These are phyloP conservation scores for Lentinula detonsa DNA, from an alignment of 768 basidiomycete genomes.

Conservation along the genomic window DNA sequence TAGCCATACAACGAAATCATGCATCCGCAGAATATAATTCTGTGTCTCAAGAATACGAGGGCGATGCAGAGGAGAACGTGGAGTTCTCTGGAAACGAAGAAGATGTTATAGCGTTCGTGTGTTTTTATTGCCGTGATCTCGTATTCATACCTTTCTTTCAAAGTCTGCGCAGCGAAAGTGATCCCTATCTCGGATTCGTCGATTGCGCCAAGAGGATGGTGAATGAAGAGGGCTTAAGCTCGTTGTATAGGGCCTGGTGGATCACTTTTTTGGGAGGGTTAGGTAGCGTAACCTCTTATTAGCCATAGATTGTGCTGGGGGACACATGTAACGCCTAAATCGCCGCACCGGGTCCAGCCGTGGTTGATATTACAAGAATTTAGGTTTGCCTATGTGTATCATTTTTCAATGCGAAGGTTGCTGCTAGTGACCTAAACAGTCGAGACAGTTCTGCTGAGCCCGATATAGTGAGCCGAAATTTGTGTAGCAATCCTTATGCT, in stretches of 20 bases:
- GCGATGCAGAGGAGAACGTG: slow-evolving; percentile 48
- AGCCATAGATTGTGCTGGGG: neutral
- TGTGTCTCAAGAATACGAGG: slow-evolving; percentile 66
- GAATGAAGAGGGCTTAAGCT: slow-evolving; percentile 70
- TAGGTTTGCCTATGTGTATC: no score
- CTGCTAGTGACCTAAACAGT: no score
- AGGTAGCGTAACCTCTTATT: slow-evolving; percentile 18
- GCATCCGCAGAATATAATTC: slow-evolving; percentile 70
- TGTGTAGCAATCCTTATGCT: no score
- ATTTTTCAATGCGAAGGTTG: no score
- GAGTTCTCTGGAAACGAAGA: slow-evolving; percentile 70
- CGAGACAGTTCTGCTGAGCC: no score
- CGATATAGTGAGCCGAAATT: no score
- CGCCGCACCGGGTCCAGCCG: no score
- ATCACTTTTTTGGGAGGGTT: slow-evolving; percentile 62
- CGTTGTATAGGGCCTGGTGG: slow-evolving; percentile 86
- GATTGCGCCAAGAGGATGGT: slow-evolving; percentile 75
- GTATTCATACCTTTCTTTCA: neutral
- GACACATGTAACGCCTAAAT: neutral
- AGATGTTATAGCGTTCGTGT: slow-evolving; percentile 75
- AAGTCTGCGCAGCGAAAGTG: slow-evolving; percentile 69
- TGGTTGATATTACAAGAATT: no score
- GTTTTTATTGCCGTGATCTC: neutral
- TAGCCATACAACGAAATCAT: slow-evolving; percentile 84
- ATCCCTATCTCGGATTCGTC: slow-evolving; percentile 69